A percentile compares a stretch with the other conserved stretches of the same genome.
Conservation (phyloP, 176 grass and related monocot genomes). For the Paspalum notatum region DNA sequence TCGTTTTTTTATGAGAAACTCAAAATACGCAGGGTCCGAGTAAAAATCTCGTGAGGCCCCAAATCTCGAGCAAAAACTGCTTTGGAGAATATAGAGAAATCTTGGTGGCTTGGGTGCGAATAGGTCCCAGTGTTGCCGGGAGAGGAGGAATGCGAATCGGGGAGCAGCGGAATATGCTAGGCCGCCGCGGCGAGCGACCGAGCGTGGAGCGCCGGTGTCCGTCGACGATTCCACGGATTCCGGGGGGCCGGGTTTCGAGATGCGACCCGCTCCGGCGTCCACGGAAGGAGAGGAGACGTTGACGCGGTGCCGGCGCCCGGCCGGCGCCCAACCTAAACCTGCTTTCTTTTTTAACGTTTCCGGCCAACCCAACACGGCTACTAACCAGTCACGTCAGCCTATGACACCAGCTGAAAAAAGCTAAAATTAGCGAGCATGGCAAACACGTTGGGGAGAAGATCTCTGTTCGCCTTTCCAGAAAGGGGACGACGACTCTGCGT, state of each 20-base stretch:
- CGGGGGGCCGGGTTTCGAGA: background rate
- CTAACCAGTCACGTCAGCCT: too few species aligned
- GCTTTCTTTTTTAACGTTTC: too few species aligned
- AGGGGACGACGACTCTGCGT: too few species aligned
- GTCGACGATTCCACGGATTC: slow-evolving; percentile 4
- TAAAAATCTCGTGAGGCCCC: too few species aligned
- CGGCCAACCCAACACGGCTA: too few species aligned
- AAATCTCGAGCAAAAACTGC: too few species aligned
- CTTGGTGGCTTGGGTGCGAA: background rate
- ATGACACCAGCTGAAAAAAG: background rate
- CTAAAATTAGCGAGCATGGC: background rate
- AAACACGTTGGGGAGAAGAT: background rate
- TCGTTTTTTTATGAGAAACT: too few species aligned
- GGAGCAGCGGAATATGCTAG: slow-evolving; percentile 7
- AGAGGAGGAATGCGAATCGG: background rate
- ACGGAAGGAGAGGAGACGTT: background rate
- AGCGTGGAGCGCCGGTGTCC: background rate
- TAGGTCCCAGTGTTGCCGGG: background rate
- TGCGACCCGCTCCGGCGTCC: background rate
- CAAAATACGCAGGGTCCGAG: too few species aligned
- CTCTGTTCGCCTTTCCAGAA: background rate
- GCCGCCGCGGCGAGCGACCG: background rate
- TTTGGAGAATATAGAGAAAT: background rate
- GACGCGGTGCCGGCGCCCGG: slow-evolving; percentile 21
- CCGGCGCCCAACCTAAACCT: background rate